Base-by-base conservation (phyloP, 2,329 filamentous ascomycete species). In the Capronia coronata region DNA sequence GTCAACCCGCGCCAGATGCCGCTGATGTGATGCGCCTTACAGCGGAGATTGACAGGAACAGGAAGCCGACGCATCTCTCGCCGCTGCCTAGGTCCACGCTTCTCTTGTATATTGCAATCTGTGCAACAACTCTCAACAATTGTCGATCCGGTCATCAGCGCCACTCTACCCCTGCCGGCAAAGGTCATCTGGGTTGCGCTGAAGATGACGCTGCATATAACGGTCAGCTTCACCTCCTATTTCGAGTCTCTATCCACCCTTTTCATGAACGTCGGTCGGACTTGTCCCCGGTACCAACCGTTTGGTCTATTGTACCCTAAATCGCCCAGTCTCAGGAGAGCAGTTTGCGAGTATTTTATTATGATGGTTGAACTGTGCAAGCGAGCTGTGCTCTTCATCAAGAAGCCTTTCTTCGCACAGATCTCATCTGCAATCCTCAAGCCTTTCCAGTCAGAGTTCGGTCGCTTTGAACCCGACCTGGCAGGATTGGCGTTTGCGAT, bases 241-340 rank as follows among this genome's bases (percentile, higher is more conserved):
- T 61, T 60, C 44, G 58, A 57, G 5, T 53, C 59, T 32, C 46
- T 61, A 16, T 59, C 56, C 3, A 50, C 29, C 10, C 39, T 61
- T 22, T 47, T 59, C 16, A 62, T 61, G 59, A 16, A 30, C 5
- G 50, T 61, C 11, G 59, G 59, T 9, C 49, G 49, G 19, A 39
- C 14, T n/a, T 52, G 51, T 23, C 57, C 59, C 10, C 52, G 46
- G 8, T 58, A 48, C 21, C 48, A 57, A 38, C 22, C 58, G 23
- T 59, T 58, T 49, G 58, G 53, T 11, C 22, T 37, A 18, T 45
- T 61, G n/a, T 59, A 61, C 34, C 46, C 43, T 19, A 46, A 34
- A 16, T 49, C 51, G 39, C 10, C 51, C 10, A 49, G 43, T n/a
- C 51, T 60, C 9, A 56, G 54, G 42, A 21, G 38, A 21, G 55